Conservation (phyloP, 2,329 filamentous ascomycete genomes). For the Aureobasidium sp. region DNA sequence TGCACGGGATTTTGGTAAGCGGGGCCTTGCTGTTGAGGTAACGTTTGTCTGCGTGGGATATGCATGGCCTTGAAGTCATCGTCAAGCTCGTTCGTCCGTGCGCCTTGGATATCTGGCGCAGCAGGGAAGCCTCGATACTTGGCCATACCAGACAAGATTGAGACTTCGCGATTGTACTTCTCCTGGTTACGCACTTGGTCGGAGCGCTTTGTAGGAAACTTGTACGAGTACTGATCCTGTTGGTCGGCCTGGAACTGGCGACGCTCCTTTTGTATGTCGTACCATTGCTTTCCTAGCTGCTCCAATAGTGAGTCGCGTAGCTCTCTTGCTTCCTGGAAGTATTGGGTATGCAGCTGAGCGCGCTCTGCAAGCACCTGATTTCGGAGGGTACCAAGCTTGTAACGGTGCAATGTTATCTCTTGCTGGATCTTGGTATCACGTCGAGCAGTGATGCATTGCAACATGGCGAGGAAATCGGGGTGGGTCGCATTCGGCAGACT, state of each 20-base stretch:
- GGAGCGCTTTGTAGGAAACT: conserved; percentile 67
- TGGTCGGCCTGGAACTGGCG: conserved; percentile 69
- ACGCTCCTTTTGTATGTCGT: conserved; percentile 83
- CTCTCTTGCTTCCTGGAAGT: conserved; percentile 78
- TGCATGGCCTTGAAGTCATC: conserved; percentile 78
- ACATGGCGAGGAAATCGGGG: conserved; percentile 83
- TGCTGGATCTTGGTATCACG: conserved; percentile 71
- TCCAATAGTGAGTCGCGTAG: conserved; percentile 73
- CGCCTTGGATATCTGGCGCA: conserved; percentile 73
- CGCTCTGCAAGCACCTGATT: conserved; percentile 71
- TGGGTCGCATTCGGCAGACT: conserved; percentile 59
- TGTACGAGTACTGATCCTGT: conserved; percentile 71
- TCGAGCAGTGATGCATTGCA: conserved; percentile 75
- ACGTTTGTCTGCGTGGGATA: conserved; percentile 14
- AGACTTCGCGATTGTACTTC: conserved; percentile 92
- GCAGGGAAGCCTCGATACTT: conserved; percentile 96
- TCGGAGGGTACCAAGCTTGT: conserved; percentile 65
- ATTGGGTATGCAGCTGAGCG: conserved; percentile 81
- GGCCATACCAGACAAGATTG: conserved; percentile 78
- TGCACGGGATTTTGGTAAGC: conserved; percentile 1
- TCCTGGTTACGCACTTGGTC: conserved; percentile 78
- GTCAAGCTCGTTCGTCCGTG: conserved; percentile 65
- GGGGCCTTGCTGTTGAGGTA: conserved; percentile 18
- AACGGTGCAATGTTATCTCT: conserved; percentile 64
- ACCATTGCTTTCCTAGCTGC: conserved; percentile 79